Evolutionary conservation across 129 eudicot species (phyloP).

Genomic region (Silybum marianum): DNA sequence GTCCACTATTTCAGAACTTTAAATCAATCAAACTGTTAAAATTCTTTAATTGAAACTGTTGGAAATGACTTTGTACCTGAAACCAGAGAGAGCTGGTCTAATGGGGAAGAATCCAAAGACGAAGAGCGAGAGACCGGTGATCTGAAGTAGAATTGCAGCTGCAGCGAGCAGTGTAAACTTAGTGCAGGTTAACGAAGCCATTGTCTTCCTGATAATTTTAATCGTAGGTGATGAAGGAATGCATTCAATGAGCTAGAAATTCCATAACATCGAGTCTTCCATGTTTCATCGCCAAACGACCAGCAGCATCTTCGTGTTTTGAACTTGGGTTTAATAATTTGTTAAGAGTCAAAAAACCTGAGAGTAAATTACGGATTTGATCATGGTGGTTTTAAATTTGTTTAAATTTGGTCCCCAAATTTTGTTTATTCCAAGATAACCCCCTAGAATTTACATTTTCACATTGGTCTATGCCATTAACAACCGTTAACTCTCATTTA

Average conservation of each 20-base stretch:
- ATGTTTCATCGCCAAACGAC: neutral
- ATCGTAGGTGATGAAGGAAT: neutral
- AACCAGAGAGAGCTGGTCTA: slow-evolving; percentile 78
- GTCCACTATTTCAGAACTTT: slow-evolving; percentile 46
- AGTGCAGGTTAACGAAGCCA: slow-evolving; percentile 51
- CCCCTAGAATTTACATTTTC: too few relatives aligned
- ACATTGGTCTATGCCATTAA: too few relatives aligned
- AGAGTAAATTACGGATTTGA: too few relatives aligned
- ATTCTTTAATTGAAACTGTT: neutral
- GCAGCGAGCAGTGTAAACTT: slow-evolving; percentile 49
- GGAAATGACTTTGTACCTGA: slow-evolving; percentile 44
- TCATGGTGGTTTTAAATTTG: too few relatives aligned
- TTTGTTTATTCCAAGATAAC: too few relatives aligned
- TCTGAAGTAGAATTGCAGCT: slow-evolving; percentile 54
- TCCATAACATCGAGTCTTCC: neutral
- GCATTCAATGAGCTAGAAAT: neutral
- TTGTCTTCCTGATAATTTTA: slow-evolving; percentile 3
- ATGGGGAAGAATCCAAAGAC: slow-evolving; percentile 90
- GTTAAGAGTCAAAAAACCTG: neutral
- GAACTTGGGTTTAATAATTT: neutral
- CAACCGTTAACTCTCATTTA: too few relatives aligned
- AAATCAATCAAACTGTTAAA: neutral
- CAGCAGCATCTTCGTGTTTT: neutral
- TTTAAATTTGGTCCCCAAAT: too few relatives aligned
- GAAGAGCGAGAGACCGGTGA: slow-evolving; percentile 75